Base-by-base conservation (phyloP, 306 rosid genomes). In the Malus fusca region DNA sequence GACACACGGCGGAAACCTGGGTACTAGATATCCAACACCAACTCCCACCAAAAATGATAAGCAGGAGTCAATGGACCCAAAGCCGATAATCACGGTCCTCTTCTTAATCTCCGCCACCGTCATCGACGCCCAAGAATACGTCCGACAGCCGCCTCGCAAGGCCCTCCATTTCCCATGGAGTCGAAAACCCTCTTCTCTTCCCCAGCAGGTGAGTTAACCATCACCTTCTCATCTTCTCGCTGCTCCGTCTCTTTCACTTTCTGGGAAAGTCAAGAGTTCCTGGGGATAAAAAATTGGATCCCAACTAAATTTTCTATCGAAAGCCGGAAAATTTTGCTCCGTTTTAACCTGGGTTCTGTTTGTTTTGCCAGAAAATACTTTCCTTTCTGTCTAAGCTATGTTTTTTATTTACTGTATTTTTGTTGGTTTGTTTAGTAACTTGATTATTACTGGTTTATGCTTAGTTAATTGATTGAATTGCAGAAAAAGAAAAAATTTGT, bases 101-200 rank as follows among this genome's bases (percentile, higher is more conserved):
- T 9, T 90, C 55, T 22, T 84, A 4, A 18, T 82, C 48, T 77
- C 83, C 53, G 69, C 83, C 40, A 76, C 87, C 59, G 73, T 71
- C 37, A 72, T 69, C 52, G 19, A 72, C 12, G 85, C 81, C 58
- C 43, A 64, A 31, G 92, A 83, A 23, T 94, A 94, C 42, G 74
- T 92, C 69, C 93, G 97, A 56, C 98, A 97, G 55, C 86, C 23
- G 63, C 96, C 96, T n/a, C 90, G 97, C 14, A 64, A 88, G 81
- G 73, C 89, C 35, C 88, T 94, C 14, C 85, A 82, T 4, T 82
- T 94, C 60, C 89, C 95, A 74, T 84, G 90, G 90, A 35, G 55
- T 62, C 71, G 43, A 11, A 84, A 81, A 58, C 52, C 82, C 21
- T 61, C 90, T 69, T 88, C 89, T 76, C 78, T 75, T 33, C 96